Base-by-base conservation (phyloP, 352 stramenopile species). In the Elongisporangium prolatum region DNA sequence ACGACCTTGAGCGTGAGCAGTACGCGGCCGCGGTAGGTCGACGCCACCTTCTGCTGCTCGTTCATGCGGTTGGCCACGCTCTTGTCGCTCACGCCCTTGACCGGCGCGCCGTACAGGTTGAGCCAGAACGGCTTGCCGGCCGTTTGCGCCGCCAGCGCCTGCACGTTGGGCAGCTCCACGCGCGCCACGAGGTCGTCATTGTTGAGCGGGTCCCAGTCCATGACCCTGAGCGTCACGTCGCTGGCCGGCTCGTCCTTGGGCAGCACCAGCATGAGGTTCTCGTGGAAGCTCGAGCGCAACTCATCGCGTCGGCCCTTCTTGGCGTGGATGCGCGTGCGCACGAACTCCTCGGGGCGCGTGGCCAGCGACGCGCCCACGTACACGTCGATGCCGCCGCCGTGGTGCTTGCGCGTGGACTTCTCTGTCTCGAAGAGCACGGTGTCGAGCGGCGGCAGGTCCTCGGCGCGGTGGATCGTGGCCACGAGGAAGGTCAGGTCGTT, bases 11-110 rank as follows among this genome's bases (percentile, higher is more conserved):
- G 64, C 8, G 74, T 76, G 11, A 97, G 53, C 44, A 95, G 61
- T 24, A 97, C n/a, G 5, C 86, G 75, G 2, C 88, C 88, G 56
- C 86, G 81, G 57, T 92, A 96, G 9, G 81, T 87, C 52, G 88
- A 94, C 11, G 69, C 88, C 14, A 71, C 55, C 21, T 68, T 44
- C 2, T 74, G 69, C 48, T 77, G 67, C 47, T 68, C 61, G 62
- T 95, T 96, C 82, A 93, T 93, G 4, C 63, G 54, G 17, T 67
- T 60, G 10, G 74, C 65, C 5, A 66, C 63, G 6, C 64, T 71
- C 48, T 71, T 75, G 59, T 77, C 72, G 25, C 72, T 86, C 57
- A 67, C 71, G 55, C 72, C 74, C 21, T 80, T 68, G n/a, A 86
- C 56, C 2, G 80, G 80, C 6, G 75, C 77, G 47, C 82, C 80